Conservation (phyloP, 78 protist species). For the Emiliania huxleyi region DNA sequence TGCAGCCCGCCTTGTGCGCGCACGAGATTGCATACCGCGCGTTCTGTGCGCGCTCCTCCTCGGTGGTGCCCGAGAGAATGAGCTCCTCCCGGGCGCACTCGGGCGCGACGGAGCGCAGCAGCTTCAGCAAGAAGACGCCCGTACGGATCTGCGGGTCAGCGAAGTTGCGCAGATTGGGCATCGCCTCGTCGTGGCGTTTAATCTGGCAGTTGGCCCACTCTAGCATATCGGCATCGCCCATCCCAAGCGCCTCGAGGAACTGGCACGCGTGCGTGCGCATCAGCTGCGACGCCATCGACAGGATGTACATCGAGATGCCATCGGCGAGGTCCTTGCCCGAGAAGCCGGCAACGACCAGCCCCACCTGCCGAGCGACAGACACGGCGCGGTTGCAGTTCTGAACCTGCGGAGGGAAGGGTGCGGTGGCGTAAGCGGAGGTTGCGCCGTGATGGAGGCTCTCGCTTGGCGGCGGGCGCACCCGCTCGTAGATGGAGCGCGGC, state of each 20-base stretch:
- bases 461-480: too few relatives aligned
- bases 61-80: background rate
- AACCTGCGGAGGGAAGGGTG: too few relatives aligned
- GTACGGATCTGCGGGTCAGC: conserved; percentile 57
- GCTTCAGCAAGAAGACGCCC: background rate
- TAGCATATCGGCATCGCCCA: conserved; percentile 71
- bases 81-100: background rate
- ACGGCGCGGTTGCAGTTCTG: conserved; percentile 84
- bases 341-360: conserved; percentile 72
- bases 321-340: conserved; percentile 82
- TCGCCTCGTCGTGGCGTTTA: background rate
- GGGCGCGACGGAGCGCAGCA: background rate
- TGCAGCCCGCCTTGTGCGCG: conserved; percentile 85
- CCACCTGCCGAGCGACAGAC: background rate
- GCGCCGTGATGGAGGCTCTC: too few relatives aligned
- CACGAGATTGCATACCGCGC: conserved; percentile 59
- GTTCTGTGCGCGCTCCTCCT: background rate
- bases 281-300: conserved; percentile 84
- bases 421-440: too few relatives aligned
- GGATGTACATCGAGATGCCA: conserved; percentile 76
- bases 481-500: conserved; percentile 53
- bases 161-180: conserved; percentile 45
- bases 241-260: conserved; percentile 11
- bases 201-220: conserved; percentile 31
- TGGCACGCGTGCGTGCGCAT: conserved; percentile 67